Percentiles rank a stretch among this genome's conserved stretches.
These are phyloP conservation scores for Diaporthe sp. DNA, from an alignment of 2,329 filamentous ascomycete species.

Conservation along the genomic window DNA sequence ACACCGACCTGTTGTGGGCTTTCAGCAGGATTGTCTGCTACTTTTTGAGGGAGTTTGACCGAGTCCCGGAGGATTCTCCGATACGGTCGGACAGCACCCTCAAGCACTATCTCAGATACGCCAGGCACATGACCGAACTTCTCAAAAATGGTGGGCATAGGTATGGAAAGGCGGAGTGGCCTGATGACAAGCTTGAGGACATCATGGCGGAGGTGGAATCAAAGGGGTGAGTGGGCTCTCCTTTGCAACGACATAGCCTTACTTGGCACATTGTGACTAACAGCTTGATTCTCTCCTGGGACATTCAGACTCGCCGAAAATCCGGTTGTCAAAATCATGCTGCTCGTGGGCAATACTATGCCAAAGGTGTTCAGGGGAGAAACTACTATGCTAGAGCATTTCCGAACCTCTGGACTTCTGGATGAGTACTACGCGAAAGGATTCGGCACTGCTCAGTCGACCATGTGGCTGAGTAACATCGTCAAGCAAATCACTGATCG, in stretches of 20 bases:
- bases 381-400: slow-evolving; percentile 36
- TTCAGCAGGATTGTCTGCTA: slow-evolving; percentile 35
- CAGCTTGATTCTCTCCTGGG: background rate
- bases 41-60: slow-evolving; percentile 34
- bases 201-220: slow-evolving; percentile 2
- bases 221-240: background rate
- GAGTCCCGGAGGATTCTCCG: slow-evolving; percentile 25
- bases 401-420: slow-evolving; percentile 34
- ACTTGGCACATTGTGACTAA: background rate
- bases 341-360: slow-evolving; percentile 10
- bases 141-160: background rate
- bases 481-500: slow-evolving; percentile 29
- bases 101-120: slow-evolving; percentile 34
- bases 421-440: slow-evolving; percentile 33
- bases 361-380: background rate
- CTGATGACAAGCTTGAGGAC: background rate
- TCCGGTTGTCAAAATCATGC: slow-evolving; percentile 7
- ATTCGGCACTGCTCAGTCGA: slow-evolving; percentile 22
- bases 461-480: slow-evolving; percentile 17
- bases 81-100: background rate
- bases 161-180: background rate
- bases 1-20: slow-evolving; percentile 1
- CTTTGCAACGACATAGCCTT: background rate
- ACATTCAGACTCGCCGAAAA: slow-evolving; percentile 3
- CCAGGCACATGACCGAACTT: slow-evolving; percentile 26